Evolutionary conservation across 352 stramenopile species (phyloP).

Genomic region (Elongisporangium anandrum): DNA sequence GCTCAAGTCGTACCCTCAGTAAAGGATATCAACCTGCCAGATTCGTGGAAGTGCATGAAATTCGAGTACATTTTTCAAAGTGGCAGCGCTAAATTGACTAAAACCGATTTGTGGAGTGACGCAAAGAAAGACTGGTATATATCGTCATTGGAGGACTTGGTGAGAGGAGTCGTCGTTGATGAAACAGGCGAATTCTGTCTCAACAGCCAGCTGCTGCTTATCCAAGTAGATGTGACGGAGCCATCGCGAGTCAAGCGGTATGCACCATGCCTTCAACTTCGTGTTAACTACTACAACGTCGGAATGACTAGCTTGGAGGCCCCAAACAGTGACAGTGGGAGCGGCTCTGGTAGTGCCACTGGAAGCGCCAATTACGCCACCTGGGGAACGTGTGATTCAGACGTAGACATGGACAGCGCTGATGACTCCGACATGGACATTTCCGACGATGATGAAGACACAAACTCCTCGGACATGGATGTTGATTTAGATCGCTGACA

Average conservation of each 20-base stretch:
- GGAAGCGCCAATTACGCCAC: neutral
- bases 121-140: neutral
- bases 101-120: neutral
- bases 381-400: neutral
- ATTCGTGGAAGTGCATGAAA: neutral
- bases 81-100: neutral
- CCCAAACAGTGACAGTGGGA: neutral
- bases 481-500: neutral
- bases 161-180: neutral
- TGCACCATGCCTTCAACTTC: neutral
- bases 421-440: neutral
- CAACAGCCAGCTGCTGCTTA: neutral
- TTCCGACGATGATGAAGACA: neutral
- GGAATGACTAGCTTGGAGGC: neutral
- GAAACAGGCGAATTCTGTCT: neutral
- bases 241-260: neutral
- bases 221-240: neutral
- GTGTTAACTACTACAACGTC: neutral
- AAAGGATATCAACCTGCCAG: neutral
- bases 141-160: neutral
- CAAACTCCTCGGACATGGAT: neutral
- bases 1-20: neutral
- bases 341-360: neutral
- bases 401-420: neutral
- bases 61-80: neutral